phyloP scores from a whole-genome alignment of 495 filamentous ascomycete genomes.

The Penicillium subrubescens region DNA sequence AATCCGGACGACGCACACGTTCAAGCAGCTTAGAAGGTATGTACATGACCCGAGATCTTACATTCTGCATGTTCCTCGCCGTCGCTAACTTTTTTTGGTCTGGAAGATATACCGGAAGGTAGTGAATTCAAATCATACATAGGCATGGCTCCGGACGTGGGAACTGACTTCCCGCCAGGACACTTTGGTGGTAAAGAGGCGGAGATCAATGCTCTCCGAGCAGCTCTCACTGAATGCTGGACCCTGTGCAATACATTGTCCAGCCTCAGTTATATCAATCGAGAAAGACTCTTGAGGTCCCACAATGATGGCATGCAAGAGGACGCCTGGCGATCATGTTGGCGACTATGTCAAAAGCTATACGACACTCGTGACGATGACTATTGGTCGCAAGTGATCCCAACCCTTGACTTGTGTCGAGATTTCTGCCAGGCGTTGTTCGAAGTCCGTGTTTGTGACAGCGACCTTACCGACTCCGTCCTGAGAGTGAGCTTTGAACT shows the following conservation, averaged over 20 bases:
- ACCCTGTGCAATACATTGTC: constrained; percentile 90
- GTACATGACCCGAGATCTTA: background rate
- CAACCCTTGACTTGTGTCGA: constrained; percentile 82
- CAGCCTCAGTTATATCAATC: constrained; percentile 80
- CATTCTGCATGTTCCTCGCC: background rate
- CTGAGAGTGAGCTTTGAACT: constrained; percentile 90
- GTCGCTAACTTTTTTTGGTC: background rate
- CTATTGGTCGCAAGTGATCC: constrained; percentile 68
- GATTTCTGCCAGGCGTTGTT: constrained; percentile 92
- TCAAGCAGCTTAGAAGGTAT: constrained; percentile 75
- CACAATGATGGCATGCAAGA: constrained; percentile 74
- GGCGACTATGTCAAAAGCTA: constrained; percentile 84
- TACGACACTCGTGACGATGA: constrained; percentile 79
- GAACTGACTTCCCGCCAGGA: constrained; percentile 14
- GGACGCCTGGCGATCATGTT: constrained; percentile 88
- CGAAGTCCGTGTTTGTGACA: constrained; percentile 72
- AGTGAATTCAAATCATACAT: background rate
- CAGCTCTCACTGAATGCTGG: constrained; percentile 88
- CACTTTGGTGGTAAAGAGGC: constrained; percentile 53
- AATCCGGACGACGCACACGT: constrained; percentile 48
- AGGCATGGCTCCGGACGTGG: constrained; percentile 10
- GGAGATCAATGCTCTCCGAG: constrained; percentile 72
- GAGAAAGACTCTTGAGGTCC: constrained; percentile 70
- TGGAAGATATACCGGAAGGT: constrained; percentile 50
- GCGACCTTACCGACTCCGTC: constrained; percentile 80